Base-by-base conservation (phyloP, 805 yeast species). In the Brettanomyces nanus region DNA sequence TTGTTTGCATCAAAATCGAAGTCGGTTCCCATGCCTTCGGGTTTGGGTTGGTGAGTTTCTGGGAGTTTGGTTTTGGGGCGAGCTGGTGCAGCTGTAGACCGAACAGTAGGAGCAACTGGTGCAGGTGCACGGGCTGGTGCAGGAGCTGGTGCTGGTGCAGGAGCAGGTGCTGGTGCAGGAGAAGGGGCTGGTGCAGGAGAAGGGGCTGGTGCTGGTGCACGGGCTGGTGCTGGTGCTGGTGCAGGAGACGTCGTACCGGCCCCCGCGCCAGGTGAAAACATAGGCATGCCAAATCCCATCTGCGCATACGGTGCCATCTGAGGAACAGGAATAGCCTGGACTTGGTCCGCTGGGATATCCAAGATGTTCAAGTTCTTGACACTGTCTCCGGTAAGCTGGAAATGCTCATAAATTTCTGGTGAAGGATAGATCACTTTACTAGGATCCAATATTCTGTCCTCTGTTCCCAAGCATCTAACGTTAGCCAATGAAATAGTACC, bases 391-490 rank as follows among this genome's bases (percentile, higher is more conserved):
- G 89, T 76, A 58, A 92, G 83, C 39, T 82, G 84, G 36, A 92
- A 85, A 40, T 73, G 74, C 20, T 84, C 89, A 60, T 76, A 85
- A 13, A 80, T 70, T 31, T 70, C 77, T 27, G 68, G 69, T n/a
- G 68, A 61, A 15, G 85, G 79, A 5, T 94, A 81, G 29, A 86
- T 77, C 58, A 85, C 94, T 45, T 73, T 68, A 13, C 70, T 65
- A 3, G 84, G 80, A 56, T 82, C 86, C 11, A 66, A 62, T 47
- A 81, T 68, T 52, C 97, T 75, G 22, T 95, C 96, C 60, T 90
- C 97, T 17, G 97, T 84, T 39, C 97, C 98, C 47, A 80, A 80
- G 36, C 86, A 77, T 44, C 85, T 71, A 35, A 90, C 97, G 38
- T 77, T 68, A 34, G 72, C 71, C 52, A 90, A 70, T 5, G 96